These are phyloP conservation scores for Lipomyces yamanashiensis DNA, from an alignment of 805 yeast species.

Conservation along the genomic window DNA sequence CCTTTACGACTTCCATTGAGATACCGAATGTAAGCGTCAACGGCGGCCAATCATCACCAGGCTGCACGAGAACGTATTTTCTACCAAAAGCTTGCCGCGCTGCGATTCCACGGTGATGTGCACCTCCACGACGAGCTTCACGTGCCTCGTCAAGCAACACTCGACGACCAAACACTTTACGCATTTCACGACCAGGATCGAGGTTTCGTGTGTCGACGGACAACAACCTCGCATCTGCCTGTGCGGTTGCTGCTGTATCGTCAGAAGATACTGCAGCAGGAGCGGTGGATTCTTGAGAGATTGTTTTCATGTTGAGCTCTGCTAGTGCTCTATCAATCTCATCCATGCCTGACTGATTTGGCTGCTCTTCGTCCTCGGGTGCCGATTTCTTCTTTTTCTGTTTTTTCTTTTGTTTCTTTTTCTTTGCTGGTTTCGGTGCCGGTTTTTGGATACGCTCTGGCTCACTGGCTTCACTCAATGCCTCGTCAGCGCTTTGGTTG, in stretches of 20 bases:
- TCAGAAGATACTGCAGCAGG: not conserved
- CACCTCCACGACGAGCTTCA: constrained; percentile 15
- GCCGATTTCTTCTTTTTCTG: constrained; percentile 9
- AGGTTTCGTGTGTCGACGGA: constrained; percentile 30
- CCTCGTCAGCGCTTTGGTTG: constrained; percentile 11
- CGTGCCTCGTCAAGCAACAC: constrained; percentile 30
- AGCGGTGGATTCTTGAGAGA: not conserved
- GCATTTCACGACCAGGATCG: constrained; percentile 37
- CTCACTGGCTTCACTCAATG: not conserved
- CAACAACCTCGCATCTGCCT: constrained; percentile 24
- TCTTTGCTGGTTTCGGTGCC: constrained; percentile 7
- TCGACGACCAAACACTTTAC: constrained; percentile 34
- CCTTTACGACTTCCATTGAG: constrained; percentile 33
- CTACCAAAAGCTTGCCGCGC: constrained; percentile 20
- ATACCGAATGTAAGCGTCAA: constrained; percentile 25
- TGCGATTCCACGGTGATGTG: constrained; percentile 18
- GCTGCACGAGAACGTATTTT: constrained; percentile 32
- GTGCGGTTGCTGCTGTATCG: not conserved
- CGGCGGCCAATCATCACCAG: constrained; percentile 38
- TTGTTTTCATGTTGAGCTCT: constrained; percentile 26
- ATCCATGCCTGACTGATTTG: constrained; percentile 16
- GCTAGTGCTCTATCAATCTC: constrained; percentile 33
- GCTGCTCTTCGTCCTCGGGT: not conserved
- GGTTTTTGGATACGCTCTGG: not conserved
- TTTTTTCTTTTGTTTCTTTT: constrained; percentile 33